phyloP scores from a whole-genome alignment of 768 basidiomycete species.

The Amanita polypyramis region DNA sequence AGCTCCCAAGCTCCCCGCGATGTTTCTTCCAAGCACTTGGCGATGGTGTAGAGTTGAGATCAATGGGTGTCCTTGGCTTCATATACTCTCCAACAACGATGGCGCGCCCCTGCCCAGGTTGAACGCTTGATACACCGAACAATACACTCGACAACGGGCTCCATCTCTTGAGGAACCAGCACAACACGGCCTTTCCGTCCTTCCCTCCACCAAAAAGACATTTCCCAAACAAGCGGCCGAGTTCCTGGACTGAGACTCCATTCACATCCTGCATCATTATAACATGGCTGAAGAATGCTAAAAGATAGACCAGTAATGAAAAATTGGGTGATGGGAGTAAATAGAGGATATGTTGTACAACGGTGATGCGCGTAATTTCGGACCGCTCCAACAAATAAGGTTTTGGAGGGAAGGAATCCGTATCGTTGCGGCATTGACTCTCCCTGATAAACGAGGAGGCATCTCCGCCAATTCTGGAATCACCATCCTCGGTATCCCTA shows the following conservation, averaged over 20 bases:
- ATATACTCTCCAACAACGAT: neutral
- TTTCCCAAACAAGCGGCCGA: slow-evolving; percentile 23
- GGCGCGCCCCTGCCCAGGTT: neutral
- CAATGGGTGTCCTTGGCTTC: neutral
- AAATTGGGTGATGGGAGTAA: slow-evolving; percentile 33
- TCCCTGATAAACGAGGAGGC: neutral
- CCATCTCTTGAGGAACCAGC: slow-evolving; percentile 26
- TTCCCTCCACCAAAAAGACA: slow-evolving; percentile 22
- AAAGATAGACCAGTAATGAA: slow-evolving; percentile 31
- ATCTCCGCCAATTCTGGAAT: neutral
- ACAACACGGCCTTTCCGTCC: slow-evolving; percentile 20
- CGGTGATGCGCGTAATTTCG: slow-evolving; percentile 15
- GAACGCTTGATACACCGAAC: slow-evolving; percentile 17
- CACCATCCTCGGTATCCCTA: slow-evolving; percentile 9
- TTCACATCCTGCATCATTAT: slow-evolving; percentile 24
- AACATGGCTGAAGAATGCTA: slow-evolving; percentile 34
- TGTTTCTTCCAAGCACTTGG: slow-evolving; percentile 4
- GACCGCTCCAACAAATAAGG: slow-evolving; percentile 9
- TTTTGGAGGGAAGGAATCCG: neutral
- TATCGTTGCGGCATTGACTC: slow-evolving; percentile 1
- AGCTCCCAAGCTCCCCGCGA: neutral
- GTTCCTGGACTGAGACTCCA: slow-evolving; percentile 20
- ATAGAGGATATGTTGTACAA: slow-evolving; percentile 27
- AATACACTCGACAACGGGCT: slow-evolving; percentile 20
- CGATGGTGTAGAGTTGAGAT: neutral